Base-by-base conservation (phyloP, 768 basidiomycete genomes). In the Suillus clintonianus region DNA sequence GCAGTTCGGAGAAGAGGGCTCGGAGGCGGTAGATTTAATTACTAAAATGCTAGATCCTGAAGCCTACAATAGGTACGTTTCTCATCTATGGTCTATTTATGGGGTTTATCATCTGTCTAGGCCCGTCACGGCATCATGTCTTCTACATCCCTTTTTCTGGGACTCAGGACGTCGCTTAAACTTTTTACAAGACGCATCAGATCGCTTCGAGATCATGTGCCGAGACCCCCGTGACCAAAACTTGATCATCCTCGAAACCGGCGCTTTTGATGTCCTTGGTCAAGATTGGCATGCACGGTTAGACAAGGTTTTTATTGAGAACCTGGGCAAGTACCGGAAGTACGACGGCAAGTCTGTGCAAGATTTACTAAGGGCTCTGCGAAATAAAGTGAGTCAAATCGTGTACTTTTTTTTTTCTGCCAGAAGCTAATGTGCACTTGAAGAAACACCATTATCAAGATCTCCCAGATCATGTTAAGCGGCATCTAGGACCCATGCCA, bases 361-460 rank as follows among this genome's bases (percentile, higher is more conserved):
- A 67, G 97, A 99, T 78, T 78, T 99, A 10, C 75, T 99, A 55
- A 85, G 97, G 59, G 97, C 97, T 5, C 78, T 99, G 70, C 83
- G 97, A 67, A 99, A 99, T 76, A 99, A 99, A 85, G 95, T 94
- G 62, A 48, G 87, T 75, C 30, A 47, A 47, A 62, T 41, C 43
- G 5, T 22, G 19, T 19, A 42, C 56, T 36, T 39, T 4, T 58
- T 36, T 54, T n/a, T n/a, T n/a, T n/a, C 6, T 14, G 41, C 17
- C 6, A 27, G 24, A 22, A 67, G 14, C 63, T 71, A 55, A 76
- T 54, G 41, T 59, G 47, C 10, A 27, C 47, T 64, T 8, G 24
- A 69, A 96, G 95, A 97, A 95, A 91, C 91, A 98, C 67, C 96
- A 98, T 72, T 97, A 97, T 72, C 97, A 98, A 78, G 97, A 99